These are phyloP conservation scores for Halteria grandinella DNA, from an alignment of 73 alveolate genomes.

Conservation along the genomic window DNA sequence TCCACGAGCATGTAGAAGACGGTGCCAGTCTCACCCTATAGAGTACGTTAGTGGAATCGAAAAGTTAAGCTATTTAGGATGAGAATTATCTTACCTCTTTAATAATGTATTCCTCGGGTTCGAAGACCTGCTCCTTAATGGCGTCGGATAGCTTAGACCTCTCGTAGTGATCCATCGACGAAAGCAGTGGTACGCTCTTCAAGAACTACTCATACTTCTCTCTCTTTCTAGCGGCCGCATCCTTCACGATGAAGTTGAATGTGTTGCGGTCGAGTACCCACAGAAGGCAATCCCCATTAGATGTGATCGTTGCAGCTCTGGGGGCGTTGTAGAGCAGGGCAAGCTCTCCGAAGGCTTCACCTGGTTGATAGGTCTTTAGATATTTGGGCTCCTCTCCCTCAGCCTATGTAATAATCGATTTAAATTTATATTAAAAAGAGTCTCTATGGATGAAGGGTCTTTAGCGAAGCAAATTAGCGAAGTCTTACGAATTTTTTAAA, in stretches of 20 bases:
- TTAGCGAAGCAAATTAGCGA: slow-evolving; percentile 24
- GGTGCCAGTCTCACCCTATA: slow-evolving; percentile 87
- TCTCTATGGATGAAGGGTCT: too few species aligned
- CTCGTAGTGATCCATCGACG: slow-evolving; percentile 96
- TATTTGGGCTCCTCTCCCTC: slow-evolving; percentile 42
- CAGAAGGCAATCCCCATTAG: slow-evolving; percentile 63
- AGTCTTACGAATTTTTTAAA: slow-evolving; percentile 50
- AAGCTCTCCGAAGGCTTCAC: slow-evolving; percentile 73
- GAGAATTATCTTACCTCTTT: slow-evolving; percentile 74
- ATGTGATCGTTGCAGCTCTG: slow-evolving; percentile 68
- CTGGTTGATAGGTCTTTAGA: slow-evolving; percentile 80
- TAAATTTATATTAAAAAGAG: too few species aligned
- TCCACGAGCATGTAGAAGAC: slow-evolving; percentile 78
- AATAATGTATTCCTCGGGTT: slow-evolving; percentile 85
- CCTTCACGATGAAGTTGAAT: slow-evolving; percentile 82
- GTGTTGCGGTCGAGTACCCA: slow-evolving; percentile 81
- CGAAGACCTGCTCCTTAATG: slow-evolving; percentile 84
- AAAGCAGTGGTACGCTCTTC: slow-evolving; percentile 39
- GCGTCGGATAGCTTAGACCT: slow-evolving; percentile 98
- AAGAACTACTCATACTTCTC: slow-evolving; percentile 50
- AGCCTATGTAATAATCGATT: too few species aligned
- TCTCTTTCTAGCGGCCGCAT: slow-evolving; percentile 69
- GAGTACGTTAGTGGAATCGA: too few species aligned
- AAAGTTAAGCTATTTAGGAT: too few species aligned
- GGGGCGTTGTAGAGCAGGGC: slow-evolving; percentile 74